Evolutionary conservation across 805 yeast genomes (phyloP).

Genomic region (Barnettozyma vustinii): DNA sequence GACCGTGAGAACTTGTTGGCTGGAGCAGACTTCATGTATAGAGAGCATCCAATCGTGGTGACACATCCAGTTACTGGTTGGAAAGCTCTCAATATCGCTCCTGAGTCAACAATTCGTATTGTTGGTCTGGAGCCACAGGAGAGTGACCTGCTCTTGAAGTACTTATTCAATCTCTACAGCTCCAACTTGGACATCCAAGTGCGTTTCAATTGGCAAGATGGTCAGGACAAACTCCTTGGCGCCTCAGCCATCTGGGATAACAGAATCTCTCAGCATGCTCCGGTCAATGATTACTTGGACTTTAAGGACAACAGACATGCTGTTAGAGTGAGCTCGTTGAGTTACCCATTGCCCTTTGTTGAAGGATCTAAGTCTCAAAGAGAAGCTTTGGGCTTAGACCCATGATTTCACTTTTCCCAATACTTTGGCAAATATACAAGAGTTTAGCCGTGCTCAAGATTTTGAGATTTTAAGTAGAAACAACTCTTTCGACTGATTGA

Average conservation of each 20-base stretch:
- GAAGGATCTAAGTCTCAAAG: conserved; percentile 43
- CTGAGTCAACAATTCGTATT: conserved; percentile 42
- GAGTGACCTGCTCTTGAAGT: conserved; percentile 38
- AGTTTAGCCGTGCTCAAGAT: no score
- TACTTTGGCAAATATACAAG: no score
- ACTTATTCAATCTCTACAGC: conserved; percentile 39
- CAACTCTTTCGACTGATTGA: no score
- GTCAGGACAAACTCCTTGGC: conserved; percentile 32
- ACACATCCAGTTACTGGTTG: conserved; percentile 61
- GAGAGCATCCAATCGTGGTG: conserved; percentile 53
- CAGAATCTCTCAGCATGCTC: conserved; percentile 47
- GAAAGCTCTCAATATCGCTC: conserved; percentile 50
- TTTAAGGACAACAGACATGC: conserved; percentile 34
- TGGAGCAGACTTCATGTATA: conserved; percentile 41
- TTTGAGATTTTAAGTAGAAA: no score
- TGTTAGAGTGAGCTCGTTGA: conserved; percentile 40
- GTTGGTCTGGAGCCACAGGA: conserved; percentile 46
- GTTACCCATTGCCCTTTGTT: conserved; percentile 42
- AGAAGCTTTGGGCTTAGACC: conserved; percentile 30
- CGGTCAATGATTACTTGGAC: conserved; percentile 39
- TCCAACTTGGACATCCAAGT: conserved; percentile 51
- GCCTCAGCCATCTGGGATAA: conserved; percentile 59
- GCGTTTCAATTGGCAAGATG: conserved; percentile 43
- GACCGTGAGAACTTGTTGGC: conserved; percentile 38
- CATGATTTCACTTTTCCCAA: neutral